phyloP scores from a whole-genome alignment of 768 basidiomycete genomes.

The Xerocomellus intermedius region DNA sequence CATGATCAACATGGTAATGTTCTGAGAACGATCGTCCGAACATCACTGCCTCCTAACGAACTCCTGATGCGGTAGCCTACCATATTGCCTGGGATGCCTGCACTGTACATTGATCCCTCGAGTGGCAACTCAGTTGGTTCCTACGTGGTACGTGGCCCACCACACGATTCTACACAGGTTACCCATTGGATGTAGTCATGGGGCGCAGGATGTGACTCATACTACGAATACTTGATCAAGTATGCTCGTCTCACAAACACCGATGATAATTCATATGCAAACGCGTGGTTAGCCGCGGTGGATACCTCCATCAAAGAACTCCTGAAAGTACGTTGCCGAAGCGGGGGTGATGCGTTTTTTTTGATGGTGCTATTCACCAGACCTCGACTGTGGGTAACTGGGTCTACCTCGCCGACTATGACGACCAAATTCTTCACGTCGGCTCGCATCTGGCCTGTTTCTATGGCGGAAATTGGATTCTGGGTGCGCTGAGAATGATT shows the following conservation, averaged over 20 bases:
- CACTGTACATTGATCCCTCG: conserved; percentile 55
- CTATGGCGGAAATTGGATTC: conserved; percentile 73
- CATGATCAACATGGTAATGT: conserved; percentile 43
- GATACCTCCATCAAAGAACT: conserved; percentile 67
- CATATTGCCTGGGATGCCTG: conserved; percentile 48
- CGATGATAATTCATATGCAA: conserved; percentile 56
- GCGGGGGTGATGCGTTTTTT: fast-evolving
- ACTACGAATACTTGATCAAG: conserved; percentile 78
- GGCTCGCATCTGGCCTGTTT: conserved; percentile 77
- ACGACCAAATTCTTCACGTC: conserved; percentile 53
- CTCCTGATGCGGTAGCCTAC: conserved; percentile 7
- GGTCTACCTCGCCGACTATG: conserved; percentile 65
- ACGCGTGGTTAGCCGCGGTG: conserved; percentile 69
- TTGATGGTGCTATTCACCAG: conserved; percentile 31
- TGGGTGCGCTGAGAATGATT: conserved; percentile 39
- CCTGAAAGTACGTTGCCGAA: conserved; percentile 41
- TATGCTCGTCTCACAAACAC: conserved; percentile 66
- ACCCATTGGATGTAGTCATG: conserved; percentile 48
- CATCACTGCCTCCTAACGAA: background rate
- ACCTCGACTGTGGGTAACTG: conserved; percentile 63
- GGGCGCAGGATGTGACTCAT: conserved; percentile 70
- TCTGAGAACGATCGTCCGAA: background rate
- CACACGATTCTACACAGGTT: background rate
- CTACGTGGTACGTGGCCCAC: conserved; percentile 48
- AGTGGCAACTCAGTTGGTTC: conserved; percentile 49